A percentile compares a stretch with the other conserved stretches of the same genome.
These are phyloP conservation scores for Umbelopsis isabellina DNA, from an alignment of 192 early-diverging fungal genomes.

Conservation along the genomic window DNA sequence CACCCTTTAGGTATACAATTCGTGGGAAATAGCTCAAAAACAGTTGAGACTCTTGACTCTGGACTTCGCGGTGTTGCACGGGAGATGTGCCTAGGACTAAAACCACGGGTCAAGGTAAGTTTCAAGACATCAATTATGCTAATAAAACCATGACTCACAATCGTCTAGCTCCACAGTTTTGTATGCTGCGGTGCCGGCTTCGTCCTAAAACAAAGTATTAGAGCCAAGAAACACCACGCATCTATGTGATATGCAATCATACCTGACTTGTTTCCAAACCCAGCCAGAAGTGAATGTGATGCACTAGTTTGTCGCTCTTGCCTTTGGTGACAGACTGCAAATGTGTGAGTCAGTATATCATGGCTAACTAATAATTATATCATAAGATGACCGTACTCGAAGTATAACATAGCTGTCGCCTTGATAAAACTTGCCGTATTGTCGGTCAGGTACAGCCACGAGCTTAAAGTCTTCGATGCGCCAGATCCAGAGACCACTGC, in stretches of 20 bases:
- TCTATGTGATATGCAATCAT: slow-evolving; percentile 19
- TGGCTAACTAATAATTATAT: not conserved
- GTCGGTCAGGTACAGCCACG: slow-evolving; percentile 59
- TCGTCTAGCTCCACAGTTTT: slow-evolving; percentile 81
- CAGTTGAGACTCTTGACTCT: slow-evolving; percentile 64
- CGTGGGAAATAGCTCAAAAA: slow-evolving; percentile 71
- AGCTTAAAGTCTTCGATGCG: slow-evolving; percentile 81
- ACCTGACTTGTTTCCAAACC: slow-evolving; percentile 74
- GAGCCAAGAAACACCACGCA: not conserved
- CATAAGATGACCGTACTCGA: slow-evolving; percentile 48
- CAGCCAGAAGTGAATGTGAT: slow-evolving; percentile 88
- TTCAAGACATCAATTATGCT: not conserved
- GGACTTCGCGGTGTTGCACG: slow-evolving; percentile 81
- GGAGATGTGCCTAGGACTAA: slow-evolving; percentile 65
- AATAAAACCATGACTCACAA: slow-evolving; percentile 44
- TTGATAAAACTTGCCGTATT: slow-evolving; percentile 71
- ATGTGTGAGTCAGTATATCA: not conserved
- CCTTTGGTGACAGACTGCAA: slow-evolving; percentile 63
- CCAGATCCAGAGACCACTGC: slow-evolving; percentile 74
- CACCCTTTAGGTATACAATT: slow-evolving; percentile 63
- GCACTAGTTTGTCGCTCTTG: slow-evolving; percentile 60
- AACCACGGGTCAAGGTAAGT: not conserved
- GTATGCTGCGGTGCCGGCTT: slow-evolving; percentile 85
- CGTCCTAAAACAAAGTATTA: slow-evolving; percentile 46
- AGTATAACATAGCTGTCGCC: slow-evolving; percentile 82